Evolutionary conservation across 2,329 filamentous ascomycete species (phyloP).

Genomic region (Colletotrichum graminicola): DNA sequence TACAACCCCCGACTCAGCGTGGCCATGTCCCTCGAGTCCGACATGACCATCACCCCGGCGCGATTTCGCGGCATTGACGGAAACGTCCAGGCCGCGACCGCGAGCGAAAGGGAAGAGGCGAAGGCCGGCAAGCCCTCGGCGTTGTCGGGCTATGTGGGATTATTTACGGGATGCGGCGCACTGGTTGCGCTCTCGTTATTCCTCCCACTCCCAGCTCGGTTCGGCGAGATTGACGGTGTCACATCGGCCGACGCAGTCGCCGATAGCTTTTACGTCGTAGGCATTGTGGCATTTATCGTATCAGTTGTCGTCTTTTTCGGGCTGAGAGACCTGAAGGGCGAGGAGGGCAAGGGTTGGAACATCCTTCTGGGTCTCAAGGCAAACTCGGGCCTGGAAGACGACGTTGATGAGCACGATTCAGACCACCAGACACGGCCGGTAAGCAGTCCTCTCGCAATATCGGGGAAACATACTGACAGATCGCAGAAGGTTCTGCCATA

Average conservation of each 20-base stretch:
- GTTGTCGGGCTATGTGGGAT: slow-evolving; percentile 89
- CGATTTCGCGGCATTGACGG: slow-evolving; percentile 60
- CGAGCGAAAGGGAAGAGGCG: slow-evolving; percentile 43
- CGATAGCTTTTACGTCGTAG: slow-evolving; percentile 90
- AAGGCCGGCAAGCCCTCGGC: slow-evolving; percentile 62
- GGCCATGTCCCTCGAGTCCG: slow-evolving; percentile 77
- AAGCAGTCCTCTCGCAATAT: slow-evolving; percentile 37
- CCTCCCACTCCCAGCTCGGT: slow-evolving; percentile 86
- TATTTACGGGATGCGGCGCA: slow-evolving; percentile 93
- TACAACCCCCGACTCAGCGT: slow-evolving; percentile 67
- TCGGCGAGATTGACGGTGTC: slow-evolving; percentile 77
- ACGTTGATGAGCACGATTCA: slow-evolving; percentile 39
- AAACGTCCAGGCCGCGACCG: slow-evolving; percentile 42
- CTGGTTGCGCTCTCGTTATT: slow-evolving; percentile 86
- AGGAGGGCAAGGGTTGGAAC: slow-evolving; percentile 81
- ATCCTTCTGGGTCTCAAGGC: slow-evolving; percentile 62
- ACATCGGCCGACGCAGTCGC: slow-evolving; percentile 81
- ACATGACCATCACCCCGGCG: slow-evolving; percentile 80
- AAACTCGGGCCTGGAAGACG: slow-evolving; percentile 20
- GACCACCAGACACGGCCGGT: slow-evolving; percentile 47
- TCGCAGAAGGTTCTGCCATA: slow-evolving; percentile 63
- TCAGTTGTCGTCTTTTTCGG: slow-evolving; percentile 84
- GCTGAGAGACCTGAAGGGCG: slow-evolving; percentile 75
- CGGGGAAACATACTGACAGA: slow-evolving; percentile 7
- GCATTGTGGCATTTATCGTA: slow-evolving; percentile 76